These are phyloP conservation scores for Angophora floribunda DNA, from an alignment of 345 rosid genomes.

Conservation along the genomic window DNA sequence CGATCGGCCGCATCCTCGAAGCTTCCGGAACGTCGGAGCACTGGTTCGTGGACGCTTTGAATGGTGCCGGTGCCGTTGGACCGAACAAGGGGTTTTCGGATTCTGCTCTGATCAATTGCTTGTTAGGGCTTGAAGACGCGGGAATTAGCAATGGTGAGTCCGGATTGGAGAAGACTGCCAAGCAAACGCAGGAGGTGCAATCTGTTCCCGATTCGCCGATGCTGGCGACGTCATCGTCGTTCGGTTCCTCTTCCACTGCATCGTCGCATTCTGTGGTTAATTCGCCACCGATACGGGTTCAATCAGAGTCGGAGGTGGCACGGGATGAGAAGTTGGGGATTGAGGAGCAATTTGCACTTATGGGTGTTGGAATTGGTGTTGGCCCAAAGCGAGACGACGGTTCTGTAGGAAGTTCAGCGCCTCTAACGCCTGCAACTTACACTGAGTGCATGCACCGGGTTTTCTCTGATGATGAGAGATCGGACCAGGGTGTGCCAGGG, in stretches of 20 bases:
- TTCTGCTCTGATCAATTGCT: slow-evolving; percentile 59
- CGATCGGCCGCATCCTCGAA: slow-evolving; percentile 64
- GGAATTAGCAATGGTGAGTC: not conserved
- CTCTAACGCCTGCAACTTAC: slow-evolving; percentile 5
- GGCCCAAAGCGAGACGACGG: slow-evolving; percentile 50
- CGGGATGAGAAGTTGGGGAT: slow-evolving; percentile 63
- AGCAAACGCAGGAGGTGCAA: slow-evolving; percentile 59
- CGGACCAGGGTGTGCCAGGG: slow-evolving; percentile 60
- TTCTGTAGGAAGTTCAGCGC: slow-evolving; percentile 44
- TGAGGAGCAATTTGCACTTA: slow-evolving; percentile 74
- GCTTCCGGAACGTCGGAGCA: slow-evolving; percentile 61
- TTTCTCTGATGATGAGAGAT: slow-evolving; percentile 87
- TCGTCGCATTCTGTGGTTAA: slow-evolving; percentile 79
- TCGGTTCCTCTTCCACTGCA: slow-evolving; percentile 67
- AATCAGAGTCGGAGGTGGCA: slow-evolving; percentile 20
- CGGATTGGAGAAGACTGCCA: slow-evolving; percentile 21
- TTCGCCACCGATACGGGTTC: slow-evolving; percentile 80
- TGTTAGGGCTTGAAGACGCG: slow-evolving; percentile 60
- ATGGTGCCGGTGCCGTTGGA: slow-evolving; percentile 32
- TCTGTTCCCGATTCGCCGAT: slow-evolving; percentile 92
- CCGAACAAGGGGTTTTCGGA: slow-evolving; percentile 67
- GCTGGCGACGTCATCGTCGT: slow-evolving; percentile 82
- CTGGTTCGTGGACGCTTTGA: slow-evolving; percentile 88
- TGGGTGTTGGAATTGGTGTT: slow-evolving; percentile 24
- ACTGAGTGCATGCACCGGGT: slow-evolving; percentile 9